Evolutionary conservation across 2,329 filamentous ascomycete genomes (phyloP), one percentile per base, ranked within the genome.

Genomic region (Epichloe gansuensis): DNA sequence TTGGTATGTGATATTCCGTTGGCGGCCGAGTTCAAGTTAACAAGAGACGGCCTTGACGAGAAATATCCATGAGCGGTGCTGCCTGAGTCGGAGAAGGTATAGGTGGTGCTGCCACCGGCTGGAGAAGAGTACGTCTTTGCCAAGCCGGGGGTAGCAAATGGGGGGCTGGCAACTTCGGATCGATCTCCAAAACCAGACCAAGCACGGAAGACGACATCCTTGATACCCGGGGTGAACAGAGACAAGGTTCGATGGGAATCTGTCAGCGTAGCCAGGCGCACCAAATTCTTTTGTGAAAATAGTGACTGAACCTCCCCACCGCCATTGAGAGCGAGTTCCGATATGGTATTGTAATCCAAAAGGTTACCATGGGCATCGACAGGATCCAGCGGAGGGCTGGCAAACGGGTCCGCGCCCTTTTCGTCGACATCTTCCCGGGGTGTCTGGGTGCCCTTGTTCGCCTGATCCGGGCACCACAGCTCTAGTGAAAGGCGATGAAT

Each of bases 261-360:
- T 4, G 82, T 89, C 53, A 98, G 73, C 0, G 88, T 81, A 25
- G 86, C 88, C 12, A 98, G 74, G 49, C 87, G 84, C 25, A 95
- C 70, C 39, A 97, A 73, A 61, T 95, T 97, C 76, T 95, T 95
- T 63, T 95, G 89, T 0, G 91, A 97, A 66, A 98, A 97, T 5
- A 95, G 77, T 0, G 89, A 89, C 65, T 95, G 89, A 21, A 85
- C 81, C 63, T 95, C 90, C 4, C 85, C 82, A 9, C 84, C 81
- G 17, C 85, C 82, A 57, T 96, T 88, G 8, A 95, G 74, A 0
- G 86, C 85, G 50, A 95, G 71, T 3, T 84, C 82, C 0, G 87
- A 85, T 51, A 91, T 82, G 56, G 89, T 81, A 49, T 80, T 81
- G 9, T 85, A 77, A 60, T 90, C 87, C 49, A 95, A 68, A 2